phyloP scores from a whole-genome alignment of 2,329 filamentous ascomycete species.

The Trichoderma breve region DNA sequence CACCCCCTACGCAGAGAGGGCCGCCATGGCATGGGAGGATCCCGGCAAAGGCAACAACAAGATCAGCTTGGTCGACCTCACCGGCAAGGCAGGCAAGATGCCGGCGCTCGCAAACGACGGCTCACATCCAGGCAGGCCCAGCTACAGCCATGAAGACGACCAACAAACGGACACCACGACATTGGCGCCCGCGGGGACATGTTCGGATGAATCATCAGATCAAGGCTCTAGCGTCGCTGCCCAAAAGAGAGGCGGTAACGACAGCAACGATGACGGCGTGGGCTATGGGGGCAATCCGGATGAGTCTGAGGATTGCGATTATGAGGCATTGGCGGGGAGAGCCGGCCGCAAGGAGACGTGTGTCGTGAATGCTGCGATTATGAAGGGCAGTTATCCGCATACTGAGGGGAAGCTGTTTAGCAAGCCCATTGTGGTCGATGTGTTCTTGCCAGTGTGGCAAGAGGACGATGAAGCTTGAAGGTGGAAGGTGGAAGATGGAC shows the following conservation, averaged over 20 bases:
- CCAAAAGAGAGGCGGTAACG: slow-evolving; percentile 1
- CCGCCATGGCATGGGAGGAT: slow-evolving; percentile 55
- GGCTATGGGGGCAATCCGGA: slow-evolving; percentile 31
- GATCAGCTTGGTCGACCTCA: slow-evolving; percentile 62
- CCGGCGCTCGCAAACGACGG: slow-evolving; percentile 49
- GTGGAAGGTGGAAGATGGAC: neutral
- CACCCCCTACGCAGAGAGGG: slow-evolving; percentile 45
- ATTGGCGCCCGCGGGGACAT: neutral
- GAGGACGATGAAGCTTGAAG: slow-evolving; percentile 7
- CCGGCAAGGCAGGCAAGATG: slow-evolving; percentile 36
- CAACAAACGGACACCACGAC: slow-evolving; percentile 2
- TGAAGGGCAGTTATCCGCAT: slow-evolving; percentile 66
- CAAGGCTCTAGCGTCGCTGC: slow-evolving; percentile 22
- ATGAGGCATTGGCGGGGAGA: slow-evolving; percentile 40
- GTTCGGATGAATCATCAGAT: neutral
- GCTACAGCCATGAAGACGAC: neutral
- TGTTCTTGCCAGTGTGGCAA: slow-evolving; percentile 62
- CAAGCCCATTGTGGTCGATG: slow-evolving; percentile 80
- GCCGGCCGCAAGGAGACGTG: slow-evolving; percentile 65
- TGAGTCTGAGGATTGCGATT: slow-evolving; percentile 41
- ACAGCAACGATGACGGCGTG: neutral
- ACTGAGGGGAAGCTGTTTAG: slow-evolving; percentile 62
- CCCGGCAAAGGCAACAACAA: slow-evolving; percentile 55
- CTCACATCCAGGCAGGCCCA: slow-evolving; percentile 26
- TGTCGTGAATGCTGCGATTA: slow-evolving; percentile 75